A percentile compares a stretch with the other conserved stretches of the same genome.
Evolutionary conservation across 179 eudicot species (phyloP).

Genomic region (Gypsophila paniculata): DNA sequence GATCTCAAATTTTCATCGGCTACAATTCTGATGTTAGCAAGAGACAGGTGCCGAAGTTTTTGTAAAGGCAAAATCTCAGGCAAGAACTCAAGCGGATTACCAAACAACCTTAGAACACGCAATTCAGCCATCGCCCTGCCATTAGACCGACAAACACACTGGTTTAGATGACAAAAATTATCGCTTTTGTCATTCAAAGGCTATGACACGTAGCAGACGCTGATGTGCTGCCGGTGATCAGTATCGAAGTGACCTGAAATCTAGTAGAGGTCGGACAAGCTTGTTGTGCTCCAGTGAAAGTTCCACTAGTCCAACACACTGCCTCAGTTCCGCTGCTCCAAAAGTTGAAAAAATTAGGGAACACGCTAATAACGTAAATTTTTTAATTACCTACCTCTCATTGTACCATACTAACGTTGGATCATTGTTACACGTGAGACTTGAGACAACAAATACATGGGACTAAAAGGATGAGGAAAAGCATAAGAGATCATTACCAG

Average conservation of each 20-base stretch:
- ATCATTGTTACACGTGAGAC: conserved; percentile 7
- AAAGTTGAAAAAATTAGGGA: conserved; percentile 17
- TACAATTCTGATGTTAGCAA: conserved; percentile 87
- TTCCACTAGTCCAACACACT: conserved; percentile 90
- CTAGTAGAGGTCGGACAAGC: conserved; percentile 88
- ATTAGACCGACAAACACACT: conserved; percentile 29
- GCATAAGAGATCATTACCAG: conserved; percentile 43
- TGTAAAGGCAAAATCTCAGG: conserved; percentile 92
- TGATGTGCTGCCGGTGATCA: conserved; percentile 3
- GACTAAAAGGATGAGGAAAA: background rate
- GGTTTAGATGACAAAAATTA: conserved; percentile 18
- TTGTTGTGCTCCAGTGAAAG: conserved; percentile 96
- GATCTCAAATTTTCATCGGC: conserved; percentile 86
- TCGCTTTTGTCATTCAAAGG: background rate
- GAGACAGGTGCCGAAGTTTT: conserved; percentile 91
- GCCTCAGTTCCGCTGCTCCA: conserved; percentile 79
- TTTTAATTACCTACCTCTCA: conserved; percentile 5
- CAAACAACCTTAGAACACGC: conserved; percentile 83
- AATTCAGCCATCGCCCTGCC: conserved; percentile 92
- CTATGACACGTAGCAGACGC: conserved; percentile 15
- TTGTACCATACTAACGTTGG: background rate
- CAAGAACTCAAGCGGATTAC: conserved; percentile 93
- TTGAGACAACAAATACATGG: background rate
- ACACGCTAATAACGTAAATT: conserved; percentile 6
- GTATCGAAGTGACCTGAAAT: conserved; percentile 68